A percentile compares a stretch with the other conserved stretches of the same genome.
Conservation (phyloP, 345 rosid species). For the Iberis pinnata region DNA sequence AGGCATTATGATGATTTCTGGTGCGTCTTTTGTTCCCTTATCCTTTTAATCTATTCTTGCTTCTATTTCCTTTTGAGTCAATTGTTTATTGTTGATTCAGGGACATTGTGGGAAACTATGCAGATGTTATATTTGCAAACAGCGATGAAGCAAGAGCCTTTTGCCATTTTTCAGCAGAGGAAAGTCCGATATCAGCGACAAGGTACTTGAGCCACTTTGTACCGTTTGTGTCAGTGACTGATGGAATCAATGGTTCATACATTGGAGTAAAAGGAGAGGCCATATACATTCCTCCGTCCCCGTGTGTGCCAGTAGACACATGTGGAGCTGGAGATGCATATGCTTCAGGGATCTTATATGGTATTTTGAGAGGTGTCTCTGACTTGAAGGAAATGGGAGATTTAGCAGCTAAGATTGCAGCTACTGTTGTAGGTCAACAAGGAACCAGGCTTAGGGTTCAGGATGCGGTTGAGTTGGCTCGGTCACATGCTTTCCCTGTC, state of each 20-base stretch:
- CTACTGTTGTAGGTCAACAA: constrained; percentile 85
- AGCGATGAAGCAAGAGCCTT: constrained; percentile 84
- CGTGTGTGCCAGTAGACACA: constrained; percentile 71
- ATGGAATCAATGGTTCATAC: constrained; percentile 82
- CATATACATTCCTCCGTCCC: constrained; percentile 73
- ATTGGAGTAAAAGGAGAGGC: constrained; percentile 96
- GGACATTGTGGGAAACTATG: constrained; percentile 82
- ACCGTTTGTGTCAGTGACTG: constrained; percentile 80
- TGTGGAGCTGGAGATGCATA: constrained; percentile 97
- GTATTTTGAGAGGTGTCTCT: constrained; percentile 60
- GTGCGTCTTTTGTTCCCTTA: constrained; percentile 30
- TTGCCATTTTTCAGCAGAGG: constrained; percentile 63
- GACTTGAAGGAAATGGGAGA: constrained; percentile 79
- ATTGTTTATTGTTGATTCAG: constrained; percentile 30
- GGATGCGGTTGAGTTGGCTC: constrained; percentile 58
- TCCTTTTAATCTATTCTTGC: constrained; percentile 4
- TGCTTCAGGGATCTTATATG: constrained; percentile 82
- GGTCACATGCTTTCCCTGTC: constrained; percentile 47
- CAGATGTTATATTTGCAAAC: constrained; percentile 74
- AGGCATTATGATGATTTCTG: constrained; percentile 90
- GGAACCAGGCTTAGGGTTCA: constrained; percentile 82
- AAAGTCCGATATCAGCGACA: constrained; percentile 67
- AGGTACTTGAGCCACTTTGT: constrained; percentile 87
- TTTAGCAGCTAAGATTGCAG: constrained; percentile 79
- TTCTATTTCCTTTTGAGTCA: not conserved